Evolutionary conservation across 2,329 filamentous ascomycete species (phyloP).

Genomic region (Hymenoscyphus linearis): DNA sequence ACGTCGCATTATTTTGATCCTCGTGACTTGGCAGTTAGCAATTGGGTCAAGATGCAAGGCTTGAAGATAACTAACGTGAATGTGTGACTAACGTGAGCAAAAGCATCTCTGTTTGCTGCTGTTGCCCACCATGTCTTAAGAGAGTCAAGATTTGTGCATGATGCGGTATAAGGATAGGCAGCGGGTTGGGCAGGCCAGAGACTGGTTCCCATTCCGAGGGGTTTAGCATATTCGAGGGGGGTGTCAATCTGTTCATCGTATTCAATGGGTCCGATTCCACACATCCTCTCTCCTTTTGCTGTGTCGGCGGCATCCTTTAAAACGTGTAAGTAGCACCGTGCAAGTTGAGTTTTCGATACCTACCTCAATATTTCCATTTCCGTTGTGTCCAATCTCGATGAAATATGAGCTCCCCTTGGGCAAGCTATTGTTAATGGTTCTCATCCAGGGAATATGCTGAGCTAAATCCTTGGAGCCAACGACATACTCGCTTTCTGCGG

Average conservation of each 20-base stretch:
- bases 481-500: slow-evolving; percentile 44
- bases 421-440: slow-evolving; percentile 41
- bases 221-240: slow-evolving; percentile 41
- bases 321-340: neutral
- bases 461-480: slow-evolving; percentile 43
- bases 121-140: slow-evolving; percentile 50
- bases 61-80: slow-evolving; percentile 38
- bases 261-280: slow-evolving; percentile 36
- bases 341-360: neutral
- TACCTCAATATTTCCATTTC: slow-evolving; percentile 45
- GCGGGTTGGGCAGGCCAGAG: slow-evolving; percentile 39
- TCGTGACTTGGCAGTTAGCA: slow-evolving; percentile 34
- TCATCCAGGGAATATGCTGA: slow-evolving; percentile 40
- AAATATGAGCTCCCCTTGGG: slow-evolving; percentile 47
- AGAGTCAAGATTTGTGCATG: slow-evolving; percentile 44
- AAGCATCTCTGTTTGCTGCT: slow-evolving; percentile 45
- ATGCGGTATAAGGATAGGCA: slow-evolving; percentile 23
- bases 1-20: slow-evolving; percentile 32
- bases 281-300: slow-evolving; percentile 13
- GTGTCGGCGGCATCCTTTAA: slow-evolving; percentile 22
- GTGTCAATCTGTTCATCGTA: slow-evolving; percentile 42
- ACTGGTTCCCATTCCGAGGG: slow-evolving; percentile 44
- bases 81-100: slow-evolving; percentile 56
- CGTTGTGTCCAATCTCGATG: slow-evolving; percentile 51
- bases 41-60: slow-evolving; percentile 45